Evolutionary conservation across 1,139 yeast species (phyloP), one percentile per base, ranked within the genome.

Genomic region (Kodamaea derodonti): DNA sequence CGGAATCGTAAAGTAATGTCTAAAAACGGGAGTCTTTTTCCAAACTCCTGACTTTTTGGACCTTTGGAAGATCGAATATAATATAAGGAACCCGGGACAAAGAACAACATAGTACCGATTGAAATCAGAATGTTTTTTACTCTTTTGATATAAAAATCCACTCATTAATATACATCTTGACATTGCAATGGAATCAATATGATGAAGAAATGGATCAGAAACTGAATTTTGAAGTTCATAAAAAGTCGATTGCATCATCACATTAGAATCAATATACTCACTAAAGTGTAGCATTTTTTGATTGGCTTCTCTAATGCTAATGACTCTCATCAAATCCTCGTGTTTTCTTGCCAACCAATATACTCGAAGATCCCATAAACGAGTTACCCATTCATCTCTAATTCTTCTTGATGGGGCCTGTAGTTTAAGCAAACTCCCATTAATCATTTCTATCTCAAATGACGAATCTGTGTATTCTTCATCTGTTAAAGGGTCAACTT

Each of bases 61-160:
- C 29, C 84, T 58, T 32, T 65, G 61, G 49, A 60, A 75, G 29
- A 69, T 52, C 5, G 70, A 65, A 43, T 61, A 75, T 3, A 86
- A 52, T 1, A 80, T 56, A 27, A 88, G 48, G 41, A 69, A 77
- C 0, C 94, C 92, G 2, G 92, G 87, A 33, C 84, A 72, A 25
- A 87, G 62, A 1, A 85, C 69, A 11, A 77, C 87, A 53, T 64
- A 82, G 48, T 65, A 75, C 40, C 74, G 75, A 31, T 61, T 64
- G 56, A 86, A 87, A 24, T 77, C 67, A 1, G 86, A 59, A 51
- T 84, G 90, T 50, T 79, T 84, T 41, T 75, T 77, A 4, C 78
- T 70, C 49, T 87, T 87, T 44, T 78, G 79, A 51, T 72, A 86
- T 27, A 88, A 54, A 27, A 66, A 56, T 0, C 96, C 96, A 42